Base-by-base conservation (phyloP, 2,329 filamentous ascomycete species). In the Verticillium dahliae region DNA sequence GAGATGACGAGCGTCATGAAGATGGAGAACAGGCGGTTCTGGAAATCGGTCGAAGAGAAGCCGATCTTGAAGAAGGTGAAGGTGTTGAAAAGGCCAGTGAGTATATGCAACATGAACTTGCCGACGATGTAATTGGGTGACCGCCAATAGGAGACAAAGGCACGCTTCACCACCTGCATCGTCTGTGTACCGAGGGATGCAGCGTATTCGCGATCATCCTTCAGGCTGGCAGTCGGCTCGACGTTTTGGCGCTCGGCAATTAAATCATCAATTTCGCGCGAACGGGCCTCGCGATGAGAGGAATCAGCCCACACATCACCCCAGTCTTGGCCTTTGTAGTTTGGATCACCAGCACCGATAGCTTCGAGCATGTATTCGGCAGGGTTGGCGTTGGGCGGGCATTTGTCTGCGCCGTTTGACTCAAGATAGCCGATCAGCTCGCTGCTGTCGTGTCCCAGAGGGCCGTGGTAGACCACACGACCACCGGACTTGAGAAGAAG, bases 1-100 rank as follows among this genome's bases (percentile, higher is more conserved):
- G 84, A 83, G 65, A 95, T 90, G 6, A 87, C 91, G 4, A 93
- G 78, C 0, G 88, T 89, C 81, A 92, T 87, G 74, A 94, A 94
- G 61, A 89, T 80, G 9, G 88, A 87, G 74, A 94, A 93, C 9
- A 93, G 80, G 7, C 88, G 81, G 56, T 86, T 88, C 71, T 90
- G 88, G 75, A 89, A 84, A 67, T 89, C 87, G 62, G 87, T 82
- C 1, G 77, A 76, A 2, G 81, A 78, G 58, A 81, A 78, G 0
- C 81, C 81, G 0, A 89, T 72, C 64, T 85, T 80, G 78, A 82
- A 90, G 69, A 91, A 91, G 0, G 88, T 90, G 68, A 90, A 90
- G 14, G 83, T 85, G 65, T 89, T 89, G 76, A 90, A 90, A 18
- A 90, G 78, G 3, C 85, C 86, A 0, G 84, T 85, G 56, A 86